phyloP scores from a whole-genome alignment of 371 early-diverging fungal genomes.

The Cokeromyces recurvatus region DNA sequence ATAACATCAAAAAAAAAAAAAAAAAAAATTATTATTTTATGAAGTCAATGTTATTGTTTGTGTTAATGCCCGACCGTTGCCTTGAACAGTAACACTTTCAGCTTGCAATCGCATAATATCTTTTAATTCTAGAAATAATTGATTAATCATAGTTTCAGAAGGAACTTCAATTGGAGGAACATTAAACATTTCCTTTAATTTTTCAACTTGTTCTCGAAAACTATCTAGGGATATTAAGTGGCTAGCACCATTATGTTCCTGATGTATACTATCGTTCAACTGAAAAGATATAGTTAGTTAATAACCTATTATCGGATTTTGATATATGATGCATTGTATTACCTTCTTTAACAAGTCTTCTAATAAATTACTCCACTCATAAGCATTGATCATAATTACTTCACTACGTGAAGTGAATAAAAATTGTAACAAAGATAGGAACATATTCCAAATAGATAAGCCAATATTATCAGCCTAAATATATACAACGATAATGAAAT shows the following conservation, averaged over 20 bases:
- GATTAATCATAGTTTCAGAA: conserved; percentile 30
- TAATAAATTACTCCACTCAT: conserved; percentile 43
- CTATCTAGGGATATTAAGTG: conserved; percentile 13
- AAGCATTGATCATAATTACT: conserved; percentile 34
- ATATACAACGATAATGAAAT: neutral
- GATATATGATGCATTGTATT: conserved; percentile 3
- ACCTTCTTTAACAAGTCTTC: conserved; percentile 33
- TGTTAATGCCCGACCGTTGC: too few relatives aligned
- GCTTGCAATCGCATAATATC: conserved; percentile 38
- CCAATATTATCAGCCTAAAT: conserved; percentile 32
- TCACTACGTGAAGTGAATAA: conserved; percentile 36
- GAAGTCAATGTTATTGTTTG: too few relatives aligned
- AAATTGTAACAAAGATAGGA: conserved; percentile 42
- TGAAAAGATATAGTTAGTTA: too few relatives aligned
- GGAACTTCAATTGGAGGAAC: conserved; percentile 42
- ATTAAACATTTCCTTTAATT: conserved; percentile 39
- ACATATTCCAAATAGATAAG: conserved; percentile 41
- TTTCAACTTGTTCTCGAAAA: conserved; percentile 21
- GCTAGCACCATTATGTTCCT: conserved; percentile 10
- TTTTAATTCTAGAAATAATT: conserved; percentile 38
- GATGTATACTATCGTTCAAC: too few relatives aligned
- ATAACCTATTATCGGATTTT: too few relatives aligned
- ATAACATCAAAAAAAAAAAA: too few relatives aligned
- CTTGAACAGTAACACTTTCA: too few relatives aligned
- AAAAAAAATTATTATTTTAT: too few relatives aligned